A percentile compares a stretch with the other conserved stretches of the same genome.
Conservation (phyloP, 805 yeast genomes). For the Saturnispora kantuleensis region DNA sequence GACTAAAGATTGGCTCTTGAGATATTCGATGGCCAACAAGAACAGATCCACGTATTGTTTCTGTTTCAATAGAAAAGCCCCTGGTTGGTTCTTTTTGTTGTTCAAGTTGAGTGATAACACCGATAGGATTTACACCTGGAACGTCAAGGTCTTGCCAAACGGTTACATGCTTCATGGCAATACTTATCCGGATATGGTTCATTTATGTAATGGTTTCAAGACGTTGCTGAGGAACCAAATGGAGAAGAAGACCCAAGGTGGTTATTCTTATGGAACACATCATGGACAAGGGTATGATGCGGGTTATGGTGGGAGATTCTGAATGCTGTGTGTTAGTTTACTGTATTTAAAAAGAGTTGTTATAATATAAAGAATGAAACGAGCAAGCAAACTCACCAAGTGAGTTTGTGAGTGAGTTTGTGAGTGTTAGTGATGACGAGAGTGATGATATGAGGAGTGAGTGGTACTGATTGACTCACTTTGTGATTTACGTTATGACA, state of each 20-base stretch:
- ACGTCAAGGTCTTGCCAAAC: slow-evolving; percentile 79
- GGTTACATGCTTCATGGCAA: slow-evolving; percentile 76
- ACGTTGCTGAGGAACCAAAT: slow-evolving; percentile 28
- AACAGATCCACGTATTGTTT: slow-evolving; percentile 84
- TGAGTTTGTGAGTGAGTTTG: no score
- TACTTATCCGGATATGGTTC: slow-evolving; percentile 80
- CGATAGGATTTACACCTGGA: slow-evolving; percentile 72
- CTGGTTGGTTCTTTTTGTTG: slow-evolving; percentile 87
- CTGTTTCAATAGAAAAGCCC: slow-evolving; percentile 79
- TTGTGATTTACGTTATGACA: no score
- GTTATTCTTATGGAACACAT: slow-evolving; percentile 2
- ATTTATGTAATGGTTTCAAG: slow-evolving; percentile 92
- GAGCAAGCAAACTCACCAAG: no score
- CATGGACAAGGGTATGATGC: not conserved
- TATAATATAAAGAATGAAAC: no score
- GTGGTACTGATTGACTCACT: no score
- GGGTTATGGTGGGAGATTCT: slow-evolving; percentile 5
- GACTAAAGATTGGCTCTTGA: slow-evolving; percentile 76
- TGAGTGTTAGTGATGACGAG: no score
- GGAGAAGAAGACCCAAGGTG: slow-evolving; percentile 14
- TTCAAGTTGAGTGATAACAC: slow-evolving; percentile 66
- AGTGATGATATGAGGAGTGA: no score
- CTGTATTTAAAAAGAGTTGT: no score
- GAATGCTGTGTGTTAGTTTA: no score
- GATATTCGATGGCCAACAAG: slow-evolving; percentile 86